Percentiles rank a stretch among this genome's conserved stretches.
These are phyloP conservation scores for Candida xyloterini DNA, from an alignment of 805 yeast species.

Conservation along the genomic window DNA sequence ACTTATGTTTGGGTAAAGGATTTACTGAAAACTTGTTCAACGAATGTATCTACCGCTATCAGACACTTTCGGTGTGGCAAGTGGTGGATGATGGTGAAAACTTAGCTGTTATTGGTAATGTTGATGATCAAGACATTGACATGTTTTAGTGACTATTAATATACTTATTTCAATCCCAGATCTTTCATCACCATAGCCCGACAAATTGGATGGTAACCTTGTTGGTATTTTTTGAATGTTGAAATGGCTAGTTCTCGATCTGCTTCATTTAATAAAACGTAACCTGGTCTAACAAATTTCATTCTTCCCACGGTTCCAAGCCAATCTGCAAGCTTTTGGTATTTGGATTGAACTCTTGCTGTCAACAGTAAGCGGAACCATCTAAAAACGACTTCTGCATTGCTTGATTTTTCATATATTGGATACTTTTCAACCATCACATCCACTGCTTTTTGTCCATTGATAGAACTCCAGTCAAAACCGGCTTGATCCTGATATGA, in stretches of 20 bases:
- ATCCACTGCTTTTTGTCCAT: conserved; percentile 33
- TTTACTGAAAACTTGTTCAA: conserved; percentile 76
- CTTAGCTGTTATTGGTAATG: conserved; percentile 50
- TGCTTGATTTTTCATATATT: conserved; percentile 50
- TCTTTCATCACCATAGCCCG: conserved; percentile 81
- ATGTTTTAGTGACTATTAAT: conserved; percentile 14
- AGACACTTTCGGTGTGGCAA: conserved; percentile 72
- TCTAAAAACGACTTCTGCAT: conserved; percentile 80
- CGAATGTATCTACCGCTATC: conserved; percentile 73
- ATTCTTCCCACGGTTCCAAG: conserved; percentile 89
- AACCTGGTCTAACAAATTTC: conserved; percentile 92
- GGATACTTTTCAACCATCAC: conserved; percentile 34
- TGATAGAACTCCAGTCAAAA: conserved; percentile 31
- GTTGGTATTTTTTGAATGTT: conserved; percentile 60
- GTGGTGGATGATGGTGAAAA: conserved; percentile 65
- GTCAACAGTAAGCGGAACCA: conserved; percentile 68
- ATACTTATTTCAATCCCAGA: conserved; percentile 41
- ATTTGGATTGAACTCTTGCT: conserved; percentile 45
- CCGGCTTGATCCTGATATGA: conserved; percentile 46
- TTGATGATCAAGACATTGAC: conserved; percentile 35
- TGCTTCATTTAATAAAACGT: conserved; percentile 58
- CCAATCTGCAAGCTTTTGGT: conserved; percentile 70
- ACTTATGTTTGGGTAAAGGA: conserved; percentile 73
- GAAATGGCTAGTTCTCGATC: conserved; percentile 61
- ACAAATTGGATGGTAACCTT: conserved; percentile 81